Conservation (phyloP, 257 asterid genomes). For the Knoxia roxburghii region DNA sequence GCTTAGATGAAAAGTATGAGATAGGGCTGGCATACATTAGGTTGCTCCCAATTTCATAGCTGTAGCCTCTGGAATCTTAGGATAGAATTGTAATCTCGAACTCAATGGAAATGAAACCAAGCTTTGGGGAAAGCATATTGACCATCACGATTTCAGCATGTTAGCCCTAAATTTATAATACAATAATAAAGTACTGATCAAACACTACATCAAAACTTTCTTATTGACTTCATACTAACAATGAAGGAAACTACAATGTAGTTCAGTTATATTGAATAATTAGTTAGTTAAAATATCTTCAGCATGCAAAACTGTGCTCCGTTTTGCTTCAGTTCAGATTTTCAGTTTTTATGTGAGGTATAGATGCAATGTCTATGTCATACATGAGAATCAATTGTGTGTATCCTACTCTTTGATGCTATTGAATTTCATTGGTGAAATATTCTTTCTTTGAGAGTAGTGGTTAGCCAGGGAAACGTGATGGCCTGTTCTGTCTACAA, state of each 20-base stretch:
- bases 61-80: not conserved
- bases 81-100: not conserved
- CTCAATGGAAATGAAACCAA: not conserved
- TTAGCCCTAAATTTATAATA: not conserved
- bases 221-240: not conserved
- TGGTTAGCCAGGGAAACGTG: not conserved
- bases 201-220: not conserved
- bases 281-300: not conserved
- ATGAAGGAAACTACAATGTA: not conserved
- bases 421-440: not conserved
- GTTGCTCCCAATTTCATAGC: too few species aligned
- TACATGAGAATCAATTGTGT: not conserved
- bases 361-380: not conserved
- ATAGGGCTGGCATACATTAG: not conserved
- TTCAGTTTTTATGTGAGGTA: not conserved
- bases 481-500: not conserved
- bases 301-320: not conserved
- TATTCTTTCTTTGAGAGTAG: not conserved
- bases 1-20: not conserved
- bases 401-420: not conserved
- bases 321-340: not conserved
- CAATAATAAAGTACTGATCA: not conserved
- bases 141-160: not conserved
- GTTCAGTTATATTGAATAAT: not conserved
- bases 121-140: not conserved